Evolutionary conservation across 805 yeast species (phyloP).

Genomic region (Kluyveromyces dobzhanskii): DNA sequence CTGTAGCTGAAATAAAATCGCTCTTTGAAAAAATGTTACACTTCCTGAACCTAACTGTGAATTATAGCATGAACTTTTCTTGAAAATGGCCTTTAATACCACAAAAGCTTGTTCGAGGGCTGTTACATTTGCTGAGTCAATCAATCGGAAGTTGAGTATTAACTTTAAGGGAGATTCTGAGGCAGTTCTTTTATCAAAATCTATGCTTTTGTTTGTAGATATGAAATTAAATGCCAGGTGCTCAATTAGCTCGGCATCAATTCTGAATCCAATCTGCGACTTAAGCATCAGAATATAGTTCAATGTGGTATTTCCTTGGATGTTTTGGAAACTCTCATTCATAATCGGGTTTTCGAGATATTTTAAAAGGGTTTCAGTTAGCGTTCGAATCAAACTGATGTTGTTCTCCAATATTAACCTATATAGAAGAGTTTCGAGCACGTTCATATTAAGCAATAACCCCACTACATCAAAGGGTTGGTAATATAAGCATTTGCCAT

Average conservation of each 20-base stretch:
- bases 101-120: too few relatives aligned
- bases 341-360: conserved; percentile 13
- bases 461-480: neutral
- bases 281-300: conserved; percentile 12
- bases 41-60: too few relatives aligned
- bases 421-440: neutral
- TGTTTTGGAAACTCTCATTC: conserved; percentile 12
- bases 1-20: neutral
- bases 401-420: conserved; percentile 10
- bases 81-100: too few relatives aligned
- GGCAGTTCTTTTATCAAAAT: neutral
- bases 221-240: neutral
- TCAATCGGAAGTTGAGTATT: neutral
- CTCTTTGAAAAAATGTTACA: neutral
- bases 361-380: conserved; percentile 1
- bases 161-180: neutral
- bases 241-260: neutral
- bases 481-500: neutral
- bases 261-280: conserved; percentile 5
- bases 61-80: too few relatives aligned
- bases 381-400: neutral
- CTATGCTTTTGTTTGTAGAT: too few relatives aligned
- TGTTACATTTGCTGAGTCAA: neutral
- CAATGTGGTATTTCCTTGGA: conserved; percentile 16
- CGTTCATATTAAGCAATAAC: neutral